Percentiles rank a stretch among this genome's conserved stretches.
These are phyloP conservation scores for Globisporangium abappressorium DNA, from an alignment of 352 stramenopile species.

Conservation along the genomic window DNA sequence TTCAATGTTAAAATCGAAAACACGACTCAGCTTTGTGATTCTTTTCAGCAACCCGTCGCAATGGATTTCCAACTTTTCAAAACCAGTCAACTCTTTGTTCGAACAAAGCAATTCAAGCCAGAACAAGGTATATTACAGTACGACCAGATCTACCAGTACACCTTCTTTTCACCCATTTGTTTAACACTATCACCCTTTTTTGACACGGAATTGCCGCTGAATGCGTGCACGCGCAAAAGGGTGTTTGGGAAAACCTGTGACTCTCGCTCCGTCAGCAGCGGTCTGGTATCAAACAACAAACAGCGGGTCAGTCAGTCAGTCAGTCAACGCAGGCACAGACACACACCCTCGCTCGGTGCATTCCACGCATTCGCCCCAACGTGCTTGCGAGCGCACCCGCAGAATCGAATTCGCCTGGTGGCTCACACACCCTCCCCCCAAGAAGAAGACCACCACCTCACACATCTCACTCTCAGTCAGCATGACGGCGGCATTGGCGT, in stretches of 20 bases:
- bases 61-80: not conserved
- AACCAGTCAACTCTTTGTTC: not conserved
- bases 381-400: not conserved
- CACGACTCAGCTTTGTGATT: not conserved
- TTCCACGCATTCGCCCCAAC: not conserved
- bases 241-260: conserved; percentile 7
- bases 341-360: not conserved
- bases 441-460: not conserved
- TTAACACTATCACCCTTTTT: not conserved
- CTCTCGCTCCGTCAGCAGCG: conserved; percentile 3
- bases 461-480: not conserved
- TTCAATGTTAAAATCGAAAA: not conserved
- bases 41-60: not conserved
- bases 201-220: not conserved
- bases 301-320: not conserved
- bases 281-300: not conserved
- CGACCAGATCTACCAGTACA: not conserved
- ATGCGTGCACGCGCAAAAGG: not conserved
- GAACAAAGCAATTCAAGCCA: not conserved
- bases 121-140: not conserved
- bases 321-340: too few species aligned
- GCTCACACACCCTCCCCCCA: not conserved
- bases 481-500: conserved; percentile 3
- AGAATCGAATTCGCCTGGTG: conserved; percentile 10
- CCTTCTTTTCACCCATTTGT: not conserved